These are phyloP conservation scores for Acacia pycnantha DNA, from an alignment of 331 rosid genomes.

Conservation along the genomic window DNA sequence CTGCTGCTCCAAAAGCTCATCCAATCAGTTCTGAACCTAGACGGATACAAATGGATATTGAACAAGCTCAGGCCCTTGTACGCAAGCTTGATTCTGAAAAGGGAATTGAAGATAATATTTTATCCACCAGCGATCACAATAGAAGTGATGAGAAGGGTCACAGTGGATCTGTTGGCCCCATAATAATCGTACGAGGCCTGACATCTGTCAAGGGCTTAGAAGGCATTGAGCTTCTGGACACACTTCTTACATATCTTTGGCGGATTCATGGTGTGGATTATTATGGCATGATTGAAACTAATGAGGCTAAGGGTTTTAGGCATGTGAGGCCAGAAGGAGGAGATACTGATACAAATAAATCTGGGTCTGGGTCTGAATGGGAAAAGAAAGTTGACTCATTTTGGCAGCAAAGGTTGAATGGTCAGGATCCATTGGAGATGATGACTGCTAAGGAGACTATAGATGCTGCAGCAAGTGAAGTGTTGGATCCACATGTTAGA, in stretches of 20 bases:
- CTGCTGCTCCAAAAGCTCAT: slow-evolving; percentile 84
- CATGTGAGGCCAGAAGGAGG: slow-evolving; percentile 80
- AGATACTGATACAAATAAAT: slow-evolving; percentile 43
- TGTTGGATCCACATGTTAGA: slow-evolving; percentile 83
- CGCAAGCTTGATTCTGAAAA: slow-evolving; percentile 87
- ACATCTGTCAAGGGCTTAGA: slow-evolving; percentile 95
- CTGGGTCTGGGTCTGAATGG: slow-evolving; percentile 85
- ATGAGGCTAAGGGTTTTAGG: slow-evolving; percentile 85
- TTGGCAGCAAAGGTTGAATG: slow-evolving; percentile 86
- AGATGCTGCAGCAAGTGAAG: slow-evolving; percentile 87
- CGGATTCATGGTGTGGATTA: slow-evolving; percentile 93
- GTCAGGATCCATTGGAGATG: slow-evolving; percentile 92
- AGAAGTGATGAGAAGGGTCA: slow-evolving; percentile 62
- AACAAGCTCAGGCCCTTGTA: slow-evolving; percentile 83
- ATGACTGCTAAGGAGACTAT: slow-evolving; percentile 97
- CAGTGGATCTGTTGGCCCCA: slow-evolving; percentile 67
- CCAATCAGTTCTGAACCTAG: slow-evolving; percentile 82
- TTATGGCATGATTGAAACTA: slow-evolving; percentile 89
- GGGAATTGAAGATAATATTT: slow-evolving; percentile 79
- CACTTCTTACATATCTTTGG: slow-evolving; percentile 97
- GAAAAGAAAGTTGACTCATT: slow-evolving; percentile 80
- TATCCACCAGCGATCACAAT: slow-evolving; percentile 67
- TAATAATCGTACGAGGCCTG: slow-evolving; percentile 77
- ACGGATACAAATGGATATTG: slow-evolving; percentile 77
- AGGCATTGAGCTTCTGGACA: slow-evolving; percentile 89